These are phyloP conservation scores for Prunus mume DNA, from an alignment of 306 rosid genomes.

Conservation along the genomic window DNA sequence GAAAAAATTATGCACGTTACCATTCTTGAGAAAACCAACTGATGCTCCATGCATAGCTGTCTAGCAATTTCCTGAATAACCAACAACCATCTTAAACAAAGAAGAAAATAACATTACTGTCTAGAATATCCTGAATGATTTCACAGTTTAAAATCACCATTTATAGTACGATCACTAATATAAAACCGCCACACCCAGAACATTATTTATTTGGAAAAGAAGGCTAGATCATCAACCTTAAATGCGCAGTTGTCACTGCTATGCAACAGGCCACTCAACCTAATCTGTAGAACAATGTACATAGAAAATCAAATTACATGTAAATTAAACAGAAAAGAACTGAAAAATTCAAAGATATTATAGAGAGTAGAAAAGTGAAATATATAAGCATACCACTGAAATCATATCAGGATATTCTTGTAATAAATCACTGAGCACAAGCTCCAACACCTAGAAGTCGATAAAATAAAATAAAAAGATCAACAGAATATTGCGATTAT, in stretches of 20 bases:
- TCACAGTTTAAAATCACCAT: background rate
- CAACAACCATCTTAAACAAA: conserved; percentile 25
- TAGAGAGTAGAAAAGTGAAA: background rate
- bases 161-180: background rate
- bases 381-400: conserved; percentile 55
- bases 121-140: background rate
- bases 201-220: background rate
- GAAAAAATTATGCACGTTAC: conserved; percentile 35
- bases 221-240: conserved; percentile 50
- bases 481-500: too few species aligned
- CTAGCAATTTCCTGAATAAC: conserved; percentile 86
- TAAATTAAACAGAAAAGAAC: background rate
- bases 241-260: conserved; percentile 72
- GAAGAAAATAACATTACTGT: conserved; percentile 9
- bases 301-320: background rate
- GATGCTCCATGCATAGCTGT: conserved; percentile 85
- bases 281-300: conserved; percentile 52
- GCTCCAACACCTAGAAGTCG: conserved; percentile 69
- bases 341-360: background rate
- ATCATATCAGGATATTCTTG: conserved; percentile 62
- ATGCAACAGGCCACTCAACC: conserved; percentile 80
- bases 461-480: background rate
- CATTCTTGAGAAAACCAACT: conserved; percentile 77
- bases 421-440: conserved; percentile 65
- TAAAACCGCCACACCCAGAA: background rate